Percentiles rank a stretch among this genome's conserved stretches.
Conservation (phyloP, 495 filamentous ascomycete species). For the Penicillium canariense region DNA sequence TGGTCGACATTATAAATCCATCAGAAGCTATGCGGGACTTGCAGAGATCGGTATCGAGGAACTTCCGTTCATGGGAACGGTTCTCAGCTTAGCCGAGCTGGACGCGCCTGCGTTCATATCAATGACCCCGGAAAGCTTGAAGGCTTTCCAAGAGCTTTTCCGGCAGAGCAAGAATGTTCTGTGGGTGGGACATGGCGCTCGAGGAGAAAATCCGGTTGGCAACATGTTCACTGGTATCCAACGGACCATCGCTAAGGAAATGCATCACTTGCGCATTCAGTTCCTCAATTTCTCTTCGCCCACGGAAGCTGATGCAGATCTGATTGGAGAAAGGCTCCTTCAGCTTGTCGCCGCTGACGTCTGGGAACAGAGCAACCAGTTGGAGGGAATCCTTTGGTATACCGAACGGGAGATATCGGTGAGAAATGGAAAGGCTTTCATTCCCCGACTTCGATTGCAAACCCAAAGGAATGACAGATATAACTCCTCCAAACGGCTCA, state of each 20-base stretch:
- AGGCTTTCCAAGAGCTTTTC: constrained; percentile 31
- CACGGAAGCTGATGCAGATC: constrained; percentile 2
- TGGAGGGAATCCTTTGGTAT: constrained; percentile 17
- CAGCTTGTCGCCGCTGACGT: constrained; percentile 21
- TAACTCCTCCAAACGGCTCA: constrained; percentile 36
- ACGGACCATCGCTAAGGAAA: constrained; percentile 26
- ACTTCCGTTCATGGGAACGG: constrained; percentile 25
- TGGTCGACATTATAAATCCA: constrained; percentile 9
- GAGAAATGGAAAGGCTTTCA: constrained; percentile 20
- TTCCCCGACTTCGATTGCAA: constrained; percentile 32
- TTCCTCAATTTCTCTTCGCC: constrained; percentile 27
- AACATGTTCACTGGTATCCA: constrained; percentile 42
- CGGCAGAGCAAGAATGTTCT: constrained; percentile 34
- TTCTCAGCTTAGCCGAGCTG: constrained; percentile 47
- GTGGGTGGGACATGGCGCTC: constrained; percentile 38
- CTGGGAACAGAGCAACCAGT: constrained; percentile 17
- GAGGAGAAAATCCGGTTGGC: constrained; percentile 30
- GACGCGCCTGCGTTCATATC: constrained; percentile 41
- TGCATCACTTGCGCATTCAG: constrained; percentile 27
- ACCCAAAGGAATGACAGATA: constrained; percentile 33
- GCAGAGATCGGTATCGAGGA: constrained; percentile 10
- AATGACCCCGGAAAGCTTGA: constrained; percentile 24
- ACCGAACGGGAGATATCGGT: constrained; percentile 28
- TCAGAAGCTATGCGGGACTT: constrained; percentile 13
- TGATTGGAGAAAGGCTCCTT: constrained; percentile 22